phyloP scores from a whole-genome alignment of 2,329 filamentous ascomycete genomes.

The Xylariaceae sp. region DNA sequence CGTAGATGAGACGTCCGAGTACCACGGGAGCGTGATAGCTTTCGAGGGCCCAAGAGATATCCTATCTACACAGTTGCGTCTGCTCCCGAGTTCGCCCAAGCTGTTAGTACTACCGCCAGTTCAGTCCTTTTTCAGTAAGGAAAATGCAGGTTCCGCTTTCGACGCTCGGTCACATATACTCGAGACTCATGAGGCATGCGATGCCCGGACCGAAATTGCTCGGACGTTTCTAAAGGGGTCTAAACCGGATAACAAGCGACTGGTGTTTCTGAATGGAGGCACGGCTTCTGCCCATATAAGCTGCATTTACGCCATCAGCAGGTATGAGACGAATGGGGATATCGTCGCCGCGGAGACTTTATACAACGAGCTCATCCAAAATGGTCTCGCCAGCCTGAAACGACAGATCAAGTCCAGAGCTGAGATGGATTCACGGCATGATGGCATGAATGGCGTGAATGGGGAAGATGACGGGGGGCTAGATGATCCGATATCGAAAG shows the following conservation, averaged over 20 bases:
- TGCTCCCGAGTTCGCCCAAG: slow-evolving; percentile 54
- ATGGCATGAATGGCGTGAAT: slow-evolving; percentile 15
- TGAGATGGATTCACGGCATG: neutral
- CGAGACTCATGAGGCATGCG: slow-evolving; percentile 45
- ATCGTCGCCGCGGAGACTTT: slow-evolving; percentile 44
- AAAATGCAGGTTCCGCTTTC: slow-evolving; percentile 30
- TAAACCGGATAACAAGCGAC: slow-evolving; percentile 41
- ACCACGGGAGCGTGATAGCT: slow-evolving; percentile 50
- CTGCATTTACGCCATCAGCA: slow-evolving; percentile 51
- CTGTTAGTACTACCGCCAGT: slow-evolving; percentile 52
- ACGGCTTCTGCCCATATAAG: slow-evolving; percentile 48
- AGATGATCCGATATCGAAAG: slow-evolving; percentile 47
- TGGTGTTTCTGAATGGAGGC: slow-evolving; percentile 58
- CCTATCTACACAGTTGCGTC: slow-evolving; percentile 53
- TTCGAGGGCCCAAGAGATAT: slow-evolving; percentile 53
- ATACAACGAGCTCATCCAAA: slow-evolving; percentile 46
- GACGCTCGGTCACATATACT: slow-evolving; percentile 40
- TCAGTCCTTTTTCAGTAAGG: slow-evolving; percentile 40
- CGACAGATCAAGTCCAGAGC: slow-evolving; percentile 3
- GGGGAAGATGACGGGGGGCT: slow-evolving; percentile 15
- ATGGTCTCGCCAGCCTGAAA: slow-evolving; percentile 41
- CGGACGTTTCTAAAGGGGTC: slow-evolving; percentile 45
- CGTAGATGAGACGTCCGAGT: slow-evolving; percentile 21
- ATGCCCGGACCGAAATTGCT: slow-evolving; percentile 44
- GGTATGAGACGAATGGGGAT: slow-evolving; percentile 47